Conservation (phyloP, 495 filamentous ascomycete species). For the Penicillium turbatum region DNA sequence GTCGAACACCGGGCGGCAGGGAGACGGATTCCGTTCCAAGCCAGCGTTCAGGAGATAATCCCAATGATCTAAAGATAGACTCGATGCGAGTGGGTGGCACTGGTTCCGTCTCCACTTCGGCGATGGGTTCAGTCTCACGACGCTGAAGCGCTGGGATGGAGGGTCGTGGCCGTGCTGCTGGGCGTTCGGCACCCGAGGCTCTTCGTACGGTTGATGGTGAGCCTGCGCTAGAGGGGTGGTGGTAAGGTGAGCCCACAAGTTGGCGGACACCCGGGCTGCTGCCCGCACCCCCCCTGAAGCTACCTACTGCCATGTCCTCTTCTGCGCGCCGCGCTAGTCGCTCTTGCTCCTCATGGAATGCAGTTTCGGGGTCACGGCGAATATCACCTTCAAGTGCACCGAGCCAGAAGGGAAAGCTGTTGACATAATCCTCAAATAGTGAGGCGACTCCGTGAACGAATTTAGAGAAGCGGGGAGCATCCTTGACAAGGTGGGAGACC, state of each 20-base stretch:
- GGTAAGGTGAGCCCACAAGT: constrained; percentile 56
- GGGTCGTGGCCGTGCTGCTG: constrained; percentile 19
- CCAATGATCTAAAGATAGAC: constrained; percentile 67
- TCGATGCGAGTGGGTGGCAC: constrained; percentile 42
- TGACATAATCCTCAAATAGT: constrained; percentile 93
- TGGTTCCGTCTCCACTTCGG: constrained; percentile 18
- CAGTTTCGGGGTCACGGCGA: constrained; percentile 81
- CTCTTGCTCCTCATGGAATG: constrained; percentile 89
- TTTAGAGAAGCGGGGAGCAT: constrained; percentile 87
- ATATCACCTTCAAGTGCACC: constrained; percentile 87
- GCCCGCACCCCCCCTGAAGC: constrained; percentile 57
- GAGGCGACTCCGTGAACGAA: constrained; percentile 90
- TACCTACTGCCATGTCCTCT: constrained; percentile 85
- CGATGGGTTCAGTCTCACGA: constrained; percentile 13
- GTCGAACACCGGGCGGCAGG: constrained; percentile 79
- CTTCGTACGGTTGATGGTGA: constrained; percentile 21
- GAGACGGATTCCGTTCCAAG: constrained; percentile 40
- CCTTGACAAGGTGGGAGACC: constrained; percentile 85
- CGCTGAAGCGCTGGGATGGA: constrained; percentile 18
- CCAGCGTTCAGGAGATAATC: constrained; percentile 64
- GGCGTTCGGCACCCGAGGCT: constrained; percentile 19
- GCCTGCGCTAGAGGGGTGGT: constrained; percentile 22
- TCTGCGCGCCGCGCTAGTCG: constrained; percentile 71
- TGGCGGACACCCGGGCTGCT: constrained; percentile 45
- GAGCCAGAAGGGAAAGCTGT: constrained; percentile 94